Conservation (phyloP, 2,329 filamentous ascomycete genomes). For the Fusarium agapanthi region DNA sequence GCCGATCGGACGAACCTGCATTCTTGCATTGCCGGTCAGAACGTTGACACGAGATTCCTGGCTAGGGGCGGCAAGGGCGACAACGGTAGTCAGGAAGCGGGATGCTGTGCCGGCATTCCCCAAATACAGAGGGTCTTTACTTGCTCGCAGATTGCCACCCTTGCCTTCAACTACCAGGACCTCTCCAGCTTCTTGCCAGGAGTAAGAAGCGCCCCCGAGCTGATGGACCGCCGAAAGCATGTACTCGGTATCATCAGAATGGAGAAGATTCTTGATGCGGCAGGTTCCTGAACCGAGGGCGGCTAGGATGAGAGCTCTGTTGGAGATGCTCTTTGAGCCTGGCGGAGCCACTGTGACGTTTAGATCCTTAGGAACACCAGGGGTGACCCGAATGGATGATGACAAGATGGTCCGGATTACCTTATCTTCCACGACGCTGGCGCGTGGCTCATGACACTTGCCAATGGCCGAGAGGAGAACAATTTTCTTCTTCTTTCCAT, state of each 20-base stretch:
- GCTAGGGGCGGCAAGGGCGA: constrained; percentile 79
- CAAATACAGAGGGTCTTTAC: constrained; percentile 81
- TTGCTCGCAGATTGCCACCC: constrained; percentile 84
- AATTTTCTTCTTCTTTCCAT: constrained; percentile 93
- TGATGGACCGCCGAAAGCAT: constrained; percentile 93
- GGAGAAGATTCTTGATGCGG: constrained; percentile 88
- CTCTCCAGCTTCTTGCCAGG: constrained; percentile 95
- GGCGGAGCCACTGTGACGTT: constrained; percentile 84
- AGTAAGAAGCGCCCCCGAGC: constrained; percentile 86
- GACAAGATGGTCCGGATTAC: constrained; percentile 86
- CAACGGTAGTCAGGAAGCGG: constrained; percentile 91
- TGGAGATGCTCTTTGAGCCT: constrained; percentile 97
- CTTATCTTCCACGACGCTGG: constrained; percentile 87
- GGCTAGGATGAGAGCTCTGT: constrained; percentile 91
- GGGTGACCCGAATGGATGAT: constrained; percentile 76
- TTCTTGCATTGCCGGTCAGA: constrained; percentile 91
- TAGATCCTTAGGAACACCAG: constrained; percentile 72
- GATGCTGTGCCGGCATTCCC: constrained; percentile 97
- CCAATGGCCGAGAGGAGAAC: constrained; percentile 92
- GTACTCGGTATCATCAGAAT: constrained; percentile 96
- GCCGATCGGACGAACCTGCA: constrained; percentile 95
- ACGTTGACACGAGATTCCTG: constrained; percentile 71
- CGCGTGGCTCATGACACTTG: constrained; percentile 84
- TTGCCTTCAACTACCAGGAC: constrained; percentile 89
- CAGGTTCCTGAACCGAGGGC: constrained; percentile 88